Evolutionary conservation across 78 protist species (phyloP).

Genomic region (Pigoraptor vietnamica): DNA sequence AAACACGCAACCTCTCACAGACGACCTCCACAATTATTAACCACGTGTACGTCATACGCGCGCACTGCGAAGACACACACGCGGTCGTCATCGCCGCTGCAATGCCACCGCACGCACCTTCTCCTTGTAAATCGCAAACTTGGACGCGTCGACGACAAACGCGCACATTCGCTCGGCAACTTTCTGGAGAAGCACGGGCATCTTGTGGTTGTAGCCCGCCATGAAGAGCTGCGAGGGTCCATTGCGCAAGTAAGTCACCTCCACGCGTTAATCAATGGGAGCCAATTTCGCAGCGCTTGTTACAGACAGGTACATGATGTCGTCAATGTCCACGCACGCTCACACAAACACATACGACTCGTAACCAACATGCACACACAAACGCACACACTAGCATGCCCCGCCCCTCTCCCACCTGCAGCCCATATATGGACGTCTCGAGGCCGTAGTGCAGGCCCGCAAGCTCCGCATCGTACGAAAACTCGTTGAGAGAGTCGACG

Average conservation of each 20-base stretch:
- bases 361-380: neutral
- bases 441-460: slow-evolving; percentile 11
- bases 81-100: neutral
- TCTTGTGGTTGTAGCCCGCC: neutral
- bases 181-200: neutral
- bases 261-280: no score
- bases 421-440: neutral
- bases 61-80: neutral
- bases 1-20: no score
- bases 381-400: neutral
- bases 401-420: neutral
- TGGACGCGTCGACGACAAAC: neutral
- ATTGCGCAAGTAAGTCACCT: no score
- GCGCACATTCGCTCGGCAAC: neutral
- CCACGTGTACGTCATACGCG: neutral
- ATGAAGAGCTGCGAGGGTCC: neutral
- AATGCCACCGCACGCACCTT: neutral
- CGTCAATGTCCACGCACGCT: no score
- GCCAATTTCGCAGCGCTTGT: no score
- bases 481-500: slow-evolving; percentile 1
- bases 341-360: no score
- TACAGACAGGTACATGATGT: no score
- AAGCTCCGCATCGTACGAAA: slow-evolving; percentile 7
- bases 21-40: neutral
- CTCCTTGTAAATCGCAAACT: neutral